Evolutionary conservation across 768 basidiomycete species (phyloP).

Genomic region (Royoungia palumana): DNA sequence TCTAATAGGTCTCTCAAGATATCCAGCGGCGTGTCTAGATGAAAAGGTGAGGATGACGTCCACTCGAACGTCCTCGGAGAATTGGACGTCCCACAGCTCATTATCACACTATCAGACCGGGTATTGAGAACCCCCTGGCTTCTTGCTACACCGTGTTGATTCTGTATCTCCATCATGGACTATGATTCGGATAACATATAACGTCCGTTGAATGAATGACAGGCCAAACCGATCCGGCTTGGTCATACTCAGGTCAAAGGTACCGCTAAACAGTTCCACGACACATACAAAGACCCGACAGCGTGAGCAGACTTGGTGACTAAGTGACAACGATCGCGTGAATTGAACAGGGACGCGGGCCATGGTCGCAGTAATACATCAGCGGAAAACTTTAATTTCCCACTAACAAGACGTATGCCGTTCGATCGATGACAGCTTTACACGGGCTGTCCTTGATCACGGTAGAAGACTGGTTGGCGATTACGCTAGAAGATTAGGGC

Average conservation of each 20-base stretch:
- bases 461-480: background rate
- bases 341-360: too few relatives aligned
- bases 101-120: conserved; percentile 16
- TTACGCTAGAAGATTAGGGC: background rate
- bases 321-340: too few relatives aligned
- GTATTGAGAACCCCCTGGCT: background rate
- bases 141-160: conserved; percentile 9
- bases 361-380: too few relatives aligned
- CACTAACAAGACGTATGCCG: background rate
- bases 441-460: background rate
- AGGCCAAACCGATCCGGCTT: background rate
- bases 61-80: conserved; percentile 18
- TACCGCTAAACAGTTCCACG: too few relatives aligned
- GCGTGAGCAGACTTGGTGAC: too few relatives aligned
- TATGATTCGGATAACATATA: background rate
- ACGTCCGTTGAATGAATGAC: background rate
- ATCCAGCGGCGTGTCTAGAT: background rate
- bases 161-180: background rate
- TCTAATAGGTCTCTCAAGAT: conserved; percentile 6
- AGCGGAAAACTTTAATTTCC: background rate
- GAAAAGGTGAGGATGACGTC: conserved; percentile 2
- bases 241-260: background rate
- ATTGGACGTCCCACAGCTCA: conserved; percentile 3
- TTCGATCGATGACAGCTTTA: background rate
- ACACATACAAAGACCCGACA: too few relatives aligned